These are phyloP conservation scores for Toxicodendron radicans DNA, from an alignment of 345 rosid species.

Conservation along the genomic window DNA sequence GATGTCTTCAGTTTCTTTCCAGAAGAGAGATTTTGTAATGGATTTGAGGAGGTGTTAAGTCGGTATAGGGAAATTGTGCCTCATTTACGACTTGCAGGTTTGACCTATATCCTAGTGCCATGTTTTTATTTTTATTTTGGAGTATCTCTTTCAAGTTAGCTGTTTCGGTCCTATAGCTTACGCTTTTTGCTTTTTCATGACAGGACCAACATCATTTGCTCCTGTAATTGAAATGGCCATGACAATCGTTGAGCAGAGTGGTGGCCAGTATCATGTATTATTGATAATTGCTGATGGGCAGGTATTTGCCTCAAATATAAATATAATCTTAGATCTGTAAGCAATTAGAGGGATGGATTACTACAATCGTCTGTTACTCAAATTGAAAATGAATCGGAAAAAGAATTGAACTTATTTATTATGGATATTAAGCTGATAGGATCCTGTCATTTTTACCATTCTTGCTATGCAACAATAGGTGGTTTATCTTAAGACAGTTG, in stretches of 20 bases:
- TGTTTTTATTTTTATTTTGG: slow-evolving; percentile 13
- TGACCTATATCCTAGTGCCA: not conserved
- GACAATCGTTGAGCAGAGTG: slow-evolving; percentile 86
- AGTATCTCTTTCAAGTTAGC: slow-evolving; percentile 6
- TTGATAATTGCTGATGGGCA: slow-evolving; percentile 97
- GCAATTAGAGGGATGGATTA: not conserved
- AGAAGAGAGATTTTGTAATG: slow-evolving; percentile 70
- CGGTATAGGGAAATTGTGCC: slow-evolving; percentile 84
- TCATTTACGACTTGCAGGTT: slow-evolving; percentile 83
- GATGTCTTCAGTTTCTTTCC: slow-evolving; percentile 83
- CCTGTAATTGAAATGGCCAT: slow-evolving; percentile 92
- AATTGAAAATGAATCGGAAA: slow-evolving; percentile 2
- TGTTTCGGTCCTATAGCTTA: slow-evolving; percentile 4
- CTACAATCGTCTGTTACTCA: not conserved
- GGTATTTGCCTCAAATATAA: slow-evolving; percentile 40
- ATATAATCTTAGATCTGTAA: not conserved
- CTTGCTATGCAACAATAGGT: not conserved
- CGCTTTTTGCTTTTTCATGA: slow-evolving; percentile 11
- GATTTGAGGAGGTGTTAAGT: slow-evolving; percentile 86
- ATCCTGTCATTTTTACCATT: not conserved
- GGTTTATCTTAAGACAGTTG: not conserved
- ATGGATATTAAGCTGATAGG: not conserved
- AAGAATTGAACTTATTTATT: not conserved
- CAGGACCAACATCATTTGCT: slow-evolving; percentile 99
- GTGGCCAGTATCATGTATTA: slow-evolving; percentile 93